These are phyloP conservation scores for Paecilomyces sp. DNA, from an alignment of 2,329 filamentous ascomycete genomes.

Conservation along the genomic window DNA sequence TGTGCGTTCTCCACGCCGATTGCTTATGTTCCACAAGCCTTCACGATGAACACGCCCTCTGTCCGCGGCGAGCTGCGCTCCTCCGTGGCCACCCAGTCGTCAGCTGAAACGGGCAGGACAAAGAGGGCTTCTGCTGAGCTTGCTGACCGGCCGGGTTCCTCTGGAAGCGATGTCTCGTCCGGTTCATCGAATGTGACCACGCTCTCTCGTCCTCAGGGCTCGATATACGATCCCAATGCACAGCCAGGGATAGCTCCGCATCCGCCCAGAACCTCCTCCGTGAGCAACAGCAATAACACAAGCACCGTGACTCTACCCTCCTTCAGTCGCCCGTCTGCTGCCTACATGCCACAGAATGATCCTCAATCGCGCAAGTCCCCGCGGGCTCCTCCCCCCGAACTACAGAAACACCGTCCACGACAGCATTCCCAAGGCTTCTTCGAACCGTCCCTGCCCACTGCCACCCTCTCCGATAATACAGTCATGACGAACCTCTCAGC, in stretches of 20 bases:
- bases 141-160: slow-evolving; percentile 32
- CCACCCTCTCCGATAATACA: slow-evolving; percentile 36
- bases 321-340: slow-evolving; percentile 26
- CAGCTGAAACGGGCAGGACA: slow-evolving; percentile 11
- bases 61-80: neutral
- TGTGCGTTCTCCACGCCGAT: neutral
- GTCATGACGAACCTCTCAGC: slow-evolving; percentile 45
- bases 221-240: slow-evolving; percentile 25
- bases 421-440: slow-evolving; percentile 62
- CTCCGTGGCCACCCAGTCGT: slow-evolving; percentile 8
- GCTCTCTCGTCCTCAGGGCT: slow-evolving; percentile 33
- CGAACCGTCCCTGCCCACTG: slow-evolving; percentile 56
- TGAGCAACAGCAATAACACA: slow-evolving; percentile 17
- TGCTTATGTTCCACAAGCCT: neutral
- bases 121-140: slow-evolving; percentile 24
- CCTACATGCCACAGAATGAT: slow-evolving; percentile 33
- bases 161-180: slow-evolving; percentile 41
- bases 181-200: slow-evolving; percentile 37
- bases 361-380: slow-evolving; percentile 28
- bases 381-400: slow-evolving; percentile 27
- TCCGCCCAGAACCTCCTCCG: slow-evolving; percentile 20
- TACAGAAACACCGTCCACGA: slow-evolving; percentile 36
- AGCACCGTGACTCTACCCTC: slow-evolving; percentile 28
- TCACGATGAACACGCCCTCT: slow-evolving; percentile 2
- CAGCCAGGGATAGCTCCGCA: slow-evolving; percentile 16